Evolutionary conservation across 495 filamentous ascomycete genomes (phyloP).

Genomic region (Hypoxylon cercidicola): DNA sequence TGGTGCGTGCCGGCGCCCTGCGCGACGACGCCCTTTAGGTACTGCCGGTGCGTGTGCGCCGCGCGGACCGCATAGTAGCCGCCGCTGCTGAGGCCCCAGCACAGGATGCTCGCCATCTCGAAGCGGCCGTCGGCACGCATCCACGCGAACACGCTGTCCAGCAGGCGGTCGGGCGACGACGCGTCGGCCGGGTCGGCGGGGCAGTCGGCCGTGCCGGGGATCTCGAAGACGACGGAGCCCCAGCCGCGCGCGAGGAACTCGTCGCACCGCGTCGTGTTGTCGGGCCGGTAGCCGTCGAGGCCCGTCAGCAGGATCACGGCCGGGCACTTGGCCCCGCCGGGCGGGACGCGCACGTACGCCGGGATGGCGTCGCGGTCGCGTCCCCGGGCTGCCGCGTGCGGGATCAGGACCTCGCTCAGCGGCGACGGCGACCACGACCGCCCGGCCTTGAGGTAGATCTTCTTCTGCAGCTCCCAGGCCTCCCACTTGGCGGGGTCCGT

Average conservation of each 20-base stretch:
- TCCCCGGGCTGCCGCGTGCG: constrained; percentile 61
- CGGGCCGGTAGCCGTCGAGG: constrained; percentile 81
- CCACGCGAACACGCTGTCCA: constrained; percentile 74
- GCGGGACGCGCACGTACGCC: constrained; percentile 71
- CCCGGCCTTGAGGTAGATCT: constrained; percentile 69
- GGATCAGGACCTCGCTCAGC: constrained; percentile 69
- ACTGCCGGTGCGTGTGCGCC: constrained; percentile 73
- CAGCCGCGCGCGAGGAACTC: constrained; percentile 71
- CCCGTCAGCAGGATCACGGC: constrained; percentile 78
- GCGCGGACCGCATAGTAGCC: constrained; percentile 82
- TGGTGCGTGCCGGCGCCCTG: constrained; percentile 78
- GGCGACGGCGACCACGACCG: constrained; percentile 62
- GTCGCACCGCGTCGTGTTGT: constrained; percentile 77
- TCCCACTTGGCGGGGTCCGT: constrained; percentile 61
- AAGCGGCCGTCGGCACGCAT: constrained; percentile 67
- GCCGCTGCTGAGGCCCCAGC: constrained; percentile 79
- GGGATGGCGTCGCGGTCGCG: constrained; percentile 69
- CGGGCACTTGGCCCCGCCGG: constrained; percentile 59
- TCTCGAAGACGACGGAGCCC: constrained; percentile 73
- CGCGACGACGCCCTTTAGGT: constrained; percentile 69
- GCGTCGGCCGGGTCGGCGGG: constrained; percentile 69
- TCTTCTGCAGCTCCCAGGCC: constrained; percentile 76
- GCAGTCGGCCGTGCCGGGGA: constrained; percentile 83
- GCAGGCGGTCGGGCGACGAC: constrained; percentile 63
- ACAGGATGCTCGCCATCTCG: constrained; percentile 69